phyloP scores from a whole-genome alignment of 73 alveolate species.

The Vitrella brassicaformis region DNA sequence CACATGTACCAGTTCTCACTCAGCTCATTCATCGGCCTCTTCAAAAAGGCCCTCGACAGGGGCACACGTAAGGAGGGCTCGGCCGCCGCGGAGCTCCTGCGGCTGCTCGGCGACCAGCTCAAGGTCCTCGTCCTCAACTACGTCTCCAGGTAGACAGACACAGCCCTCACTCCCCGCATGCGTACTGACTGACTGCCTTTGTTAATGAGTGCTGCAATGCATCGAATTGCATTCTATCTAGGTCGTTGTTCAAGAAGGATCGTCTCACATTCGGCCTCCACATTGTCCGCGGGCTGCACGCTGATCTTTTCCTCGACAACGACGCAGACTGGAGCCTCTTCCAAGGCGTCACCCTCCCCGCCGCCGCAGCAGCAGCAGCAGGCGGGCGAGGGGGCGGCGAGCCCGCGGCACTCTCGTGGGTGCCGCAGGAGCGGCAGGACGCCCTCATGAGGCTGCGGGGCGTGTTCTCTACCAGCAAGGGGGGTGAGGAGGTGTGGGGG shows the following conservation, averaged over 20 bases:
- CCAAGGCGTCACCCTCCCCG: slow-evolving; percentile 70
- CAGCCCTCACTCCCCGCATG: no score
- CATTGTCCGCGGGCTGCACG: slow-evolving; percentile 75
- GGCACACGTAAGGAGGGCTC: slow-evolving; percentile 52
- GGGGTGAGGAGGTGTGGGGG: slow-evolving; percentile 23
- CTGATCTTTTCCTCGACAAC: slow-evolving; percentile 65
- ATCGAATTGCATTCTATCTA: no score
- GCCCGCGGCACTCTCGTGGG: slow-evolving; percentile 63
- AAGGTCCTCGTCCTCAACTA: slow-evolving; percentile 35
- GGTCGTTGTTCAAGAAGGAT: slow-evolving; percentile 95
- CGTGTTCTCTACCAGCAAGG: neutral
- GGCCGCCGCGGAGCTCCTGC: slow-evolving; percentile 8
- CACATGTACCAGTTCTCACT: slow-evolving; percentile 98
- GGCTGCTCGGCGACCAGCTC: slow-evolving; percentile 17
- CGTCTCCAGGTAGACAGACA: slow-evolving; percentile 50
- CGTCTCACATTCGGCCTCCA: slow-evolving; percentile 91
- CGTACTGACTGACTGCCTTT: no score
- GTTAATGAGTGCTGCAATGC: no score
- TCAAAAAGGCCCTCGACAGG: slow-evolving; percentile 77
- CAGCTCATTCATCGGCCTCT: slow-evolving; percentile 80
- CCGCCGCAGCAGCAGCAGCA: slow-evolving; percentile 87
- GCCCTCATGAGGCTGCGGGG: neutral
- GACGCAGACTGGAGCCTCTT: slow-evolving; percentile 99
- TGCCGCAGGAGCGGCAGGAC: slow-evolving; percentile 63
- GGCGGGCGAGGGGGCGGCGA: slow-evolving; percentile 74